Percentiles rank a stretch among this genome's conserved stretches.
phyloP scores from a whole-genome alignment of 2,329 filamentous ascomycete species.

The Xenosphaeropsis pyriputrescens region DNA sequence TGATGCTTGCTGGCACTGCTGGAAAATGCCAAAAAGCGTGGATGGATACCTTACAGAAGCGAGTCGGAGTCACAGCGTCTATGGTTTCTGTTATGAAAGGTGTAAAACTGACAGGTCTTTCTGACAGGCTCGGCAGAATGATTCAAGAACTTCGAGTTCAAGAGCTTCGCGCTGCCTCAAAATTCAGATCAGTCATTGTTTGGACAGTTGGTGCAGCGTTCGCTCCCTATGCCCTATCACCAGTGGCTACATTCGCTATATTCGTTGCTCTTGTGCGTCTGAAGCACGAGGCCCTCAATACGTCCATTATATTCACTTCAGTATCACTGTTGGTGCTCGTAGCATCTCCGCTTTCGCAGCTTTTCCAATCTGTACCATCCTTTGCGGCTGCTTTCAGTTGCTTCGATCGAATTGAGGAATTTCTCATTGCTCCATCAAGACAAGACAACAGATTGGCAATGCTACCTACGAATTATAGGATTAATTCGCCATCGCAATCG shows the following conservation, averaged over 20 bases:
- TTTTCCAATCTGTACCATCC: constrained; percentile 22
- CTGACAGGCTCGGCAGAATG: constrained; percentile 14
- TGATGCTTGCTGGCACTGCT: background rate
- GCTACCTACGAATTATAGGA: background rate
- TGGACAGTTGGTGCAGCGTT: constrained; percentile 1
- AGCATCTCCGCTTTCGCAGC: constrained; percentile 20
- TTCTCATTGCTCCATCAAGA: constrained; percentile 1
- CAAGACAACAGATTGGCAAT: constrained; percentile 1
- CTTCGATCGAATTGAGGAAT: constrained; percentile 22
- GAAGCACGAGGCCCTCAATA: constrained; percentile 10
- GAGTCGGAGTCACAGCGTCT: constrained; percentile 14
- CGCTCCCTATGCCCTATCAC: constrained; percentile 4
- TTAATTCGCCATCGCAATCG: background rate
- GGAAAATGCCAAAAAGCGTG: constrained; percentile 6
- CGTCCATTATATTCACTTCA: constrained; percentile 20
- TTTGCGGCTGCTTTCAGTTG: constrained; percentile 21
- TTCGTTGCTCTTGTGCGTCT: constrained; percentile 11
- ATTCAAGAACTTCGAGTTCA: constrained; percentile 18
- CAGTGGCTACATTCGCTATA: constrained; percentile 9
- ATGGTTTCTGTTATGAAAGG: constrained; percentile 14
- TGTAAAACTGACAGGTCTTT: constrained; percentile 16
- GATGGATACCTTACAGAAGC: constrained; percentile 13
- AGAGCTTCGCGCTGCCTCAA: constrained; percentile 4
- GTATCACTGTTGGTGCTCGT: constrained; percentile 23
- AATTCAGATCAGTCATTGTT: constrained; percentile 2